These are phyloP conservation scores for Xylariales sp. DNA, from an alignment of 2,329 filamentous ascomycete genomes.

Conservation along the genomic window DNA sequence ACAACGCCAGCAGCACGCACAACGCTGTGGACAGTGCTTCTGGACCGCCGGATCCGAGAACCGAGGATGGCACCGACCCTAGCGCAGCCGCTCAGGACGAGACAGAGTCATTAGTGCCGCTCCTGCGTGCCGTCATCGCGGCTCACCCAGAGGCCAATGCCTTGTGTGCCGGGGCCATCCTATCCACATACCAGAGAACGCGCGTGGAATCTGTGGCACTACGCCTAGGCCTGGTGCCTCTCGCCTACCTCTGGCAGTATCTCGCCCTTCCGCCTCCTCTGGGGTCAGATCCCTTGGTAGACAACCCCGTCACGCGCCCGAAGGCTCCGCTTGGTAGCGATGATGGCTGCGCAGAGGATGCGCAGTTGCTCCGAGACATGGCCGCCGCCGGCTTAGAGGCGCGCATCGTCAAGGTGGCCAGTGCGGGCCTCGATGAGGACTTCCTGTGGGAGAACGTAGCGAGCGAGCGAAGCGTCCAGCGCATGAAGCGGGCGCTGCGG, in stretches of 20 bases:
- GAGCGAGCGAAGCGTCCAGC: constrained; percentile 40
- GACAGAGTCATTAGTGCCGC: constrained; percentile 78
- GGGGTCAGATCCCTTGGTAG: constrained; percentile 24
- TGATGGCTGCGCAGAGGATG: constrained; percentile 32
- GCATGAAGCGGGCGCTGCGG: constrained; percentile 49
- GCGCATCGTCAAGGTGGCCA: constrained; percentile 93
- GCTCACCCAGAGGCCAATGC: constrained; percentile 80
- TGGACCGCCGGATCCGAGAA: too few relatives aligned
- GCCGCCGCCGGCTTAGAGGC: constrained; percentile 71
- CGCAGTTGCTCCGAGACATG: constrained; percentile 77
- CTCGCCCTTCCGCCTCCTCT: constrained; percentile 55
- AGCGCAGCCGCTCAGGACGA: constrained; percentile 57
- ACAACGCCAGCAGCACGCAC: neutral
- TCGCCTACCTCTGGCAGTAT: constrained; percentile 93
- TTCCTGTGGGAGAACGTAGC: constrained; percentile 81
- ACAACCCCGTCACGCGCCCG: constrained; percentile 14
- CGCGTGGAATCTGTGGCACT: constrained; percentile 87
- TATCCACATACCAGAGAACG: constrained; percentile 94
- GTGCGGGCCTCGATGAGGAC: constrained; percentile 75
- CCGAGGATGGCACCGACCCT: constrained; percentile 2
- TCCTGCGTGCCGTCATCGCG: constrained; percentile 63
- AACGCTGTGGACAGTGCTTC: neutral
- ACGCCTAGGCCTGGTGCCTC: constrained; percentile 75
- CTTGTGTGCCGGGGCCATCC: constrained; percentile 83
- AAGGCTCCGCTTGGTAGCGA: constrained; percentile 10